A percentile compares a stretch with the other conserved stretches of the same genome.
phyloP scores from a whole-genome alignment of 176 grass and related monocot species.

The Triticum aestivum region DNA sequence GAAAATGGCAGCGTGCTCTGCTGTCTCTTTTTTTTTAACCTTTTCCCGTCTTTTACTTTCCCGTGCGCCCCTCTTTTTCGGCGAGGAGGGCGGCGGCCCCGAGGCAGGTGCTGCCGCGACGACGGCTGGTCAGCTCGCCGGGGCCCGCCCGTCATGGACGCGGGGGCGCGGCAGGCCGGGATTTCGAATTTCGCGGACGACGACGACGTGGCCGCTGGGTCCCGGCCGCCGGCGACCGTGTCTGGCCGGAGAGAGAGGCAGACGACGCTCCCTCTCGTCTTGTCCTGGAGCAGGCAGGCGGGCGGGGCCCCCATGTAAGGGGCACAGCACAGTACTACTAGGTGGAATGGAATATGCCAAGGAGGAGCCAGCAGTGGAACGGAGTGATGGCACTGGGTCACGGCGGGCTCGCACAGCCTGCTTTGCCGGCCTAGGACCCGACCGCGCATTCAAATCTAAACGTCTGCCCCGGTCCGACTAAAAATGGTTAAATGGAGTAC shows the following conservation, averaged over 20 bases:
- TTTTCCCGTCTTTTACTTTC: not conserved
- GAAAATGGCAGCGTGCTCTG: not conserved
- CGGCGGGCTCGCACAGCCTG: not conserved
- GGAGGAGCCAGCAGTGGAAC: no score
- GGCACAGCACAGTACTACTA: no score
- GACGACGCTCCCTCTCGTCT: no score
- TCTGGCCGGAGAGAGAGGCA: no score
- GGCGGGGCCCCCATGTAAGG: not conserved
- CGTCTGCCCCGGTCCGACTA: no score
- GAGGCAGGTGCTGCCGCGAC: not conserved
- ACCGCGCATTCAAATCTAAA: not conserved
- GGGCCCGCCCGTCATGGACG: not conserved
- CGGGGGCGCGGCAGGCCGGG: no score
- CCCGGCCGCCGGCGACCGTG: no score
- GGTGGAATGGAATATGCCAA: not conserved
- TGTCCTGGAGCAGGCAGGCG: no score
- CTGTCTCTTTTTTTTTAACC: not conserved
- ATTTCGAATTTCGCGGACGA: not conserved
- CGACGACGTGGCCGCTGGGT: no score
- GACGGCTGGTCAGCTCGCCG: not conserved
- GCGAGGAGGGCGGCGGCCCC: not conserved
- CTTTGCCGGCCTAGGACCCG: not conserved
- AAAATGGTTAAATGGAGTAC: no score
- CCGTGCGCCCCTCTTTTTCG: not conserved
- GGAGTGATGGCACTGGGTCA: not conserved